Conservation (phyloP, 371 early-diverging fungal species). For the Blakeslea trispora region DNA sequence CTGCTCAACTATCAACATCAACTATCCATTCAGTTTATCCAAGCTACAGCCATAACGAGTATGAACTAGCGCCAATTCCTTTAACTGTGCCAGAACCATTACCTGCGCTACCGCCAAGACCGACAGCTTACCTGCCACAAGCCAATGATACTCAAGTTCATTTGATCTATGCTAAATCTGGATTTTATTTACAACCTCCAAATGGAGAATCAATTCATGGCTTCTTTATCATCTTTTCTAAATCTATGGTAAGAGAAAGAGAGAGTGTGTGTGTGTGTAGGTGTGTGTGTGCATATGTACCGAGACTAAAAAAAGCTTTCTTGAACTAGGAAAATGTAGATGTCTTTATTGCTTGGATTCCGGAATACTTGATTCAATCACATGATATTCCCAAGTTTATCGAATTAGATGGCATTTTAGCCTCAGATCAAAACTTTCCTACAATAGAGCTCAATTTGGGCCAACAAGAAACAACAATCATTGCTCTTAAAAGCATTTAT, state of each 20-base stretch:
- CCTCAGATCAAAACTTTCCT: constrained; percentile 38
- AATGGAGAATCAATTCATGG: constrained; percentile 32
- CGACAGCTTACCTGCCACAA: constrained; percentile 13
- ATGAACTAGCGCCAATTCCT: constrained; percentile 17
- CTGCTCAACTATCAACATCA: constrained; percentile 1
- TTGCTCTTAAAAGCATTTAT: constrained; percentile 26
- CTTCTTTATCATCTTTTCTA: constrained; percentile 33
- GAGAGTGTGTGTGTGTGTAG: neutral
- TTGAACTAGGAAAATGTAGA: constrained; percentile 19
- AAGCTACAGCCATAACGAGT: constrained; percentile 23
- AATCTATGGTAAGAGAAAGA: constrained; percentile 22
- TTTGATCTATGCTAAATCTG: constrained; percentile 46
- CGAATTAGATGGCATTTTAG: constrained; percentile 33
- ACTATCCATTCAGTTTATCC: constrained; percentile 23
- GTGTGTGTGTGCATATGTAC: too few relatives aligned
- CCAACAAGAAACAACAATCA: constrained; percentile 26
- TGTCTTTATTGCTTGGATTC: constrained; percentile 39
- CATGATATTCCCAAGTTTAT: constrained; percentile 30
- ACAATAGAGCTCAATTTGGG: constrained; percentile 24
- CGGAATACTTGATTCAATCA: constrained; percentile 39
- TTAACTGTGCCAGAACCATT: constrained; percentile 22
- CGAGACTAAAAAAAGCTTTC: neutral
- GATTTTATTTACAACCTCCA: constrained; percentile 30
- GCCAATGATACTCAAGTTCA: constrained; percentile 15
- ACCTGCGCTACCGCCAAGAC: constrained; percentile 27